phyloP scores from a whole-genome alignment of 345 rosid species.

The Eucalyptus dawsonii region DNA sequence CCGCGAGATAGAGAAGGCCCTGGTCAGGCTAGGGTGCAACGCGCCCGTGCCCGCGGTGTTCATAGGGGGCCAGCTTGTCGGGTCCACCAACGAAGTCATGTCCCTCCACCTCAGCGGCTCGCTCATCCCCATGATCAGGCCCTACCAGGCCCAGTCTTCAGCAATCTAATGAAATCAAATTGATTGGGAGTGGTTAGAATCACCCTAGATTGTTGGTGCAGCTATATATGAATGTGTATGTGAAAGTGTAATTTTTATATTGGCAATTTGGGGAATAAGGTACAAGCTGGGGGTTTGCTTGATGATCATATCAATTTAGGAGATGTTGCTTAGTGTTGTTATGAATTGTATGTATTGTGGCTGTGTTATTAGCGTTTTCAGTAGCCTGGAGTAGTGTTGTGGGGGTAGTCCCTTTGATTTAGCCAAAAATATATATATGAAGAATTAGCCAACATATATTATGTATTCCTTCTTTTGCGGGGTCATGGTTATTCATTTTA shows the following conservation, averaged over 20 bases:
- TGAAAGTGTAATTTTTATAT: background rate
- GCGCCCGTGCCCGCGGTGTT: constrained; percentile 67
- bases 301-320: background rate
- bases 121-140: constrained; percentile 51
- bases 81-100: constrained; percentile 83
- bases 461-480: background rate
- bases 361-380: background rate
- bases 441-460: background rate
- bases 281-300: background rate
- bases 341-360: background rate
- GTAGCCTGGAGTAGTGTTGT: background rate
- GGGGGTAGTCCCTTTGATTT: background rate
- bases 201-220: background rate
- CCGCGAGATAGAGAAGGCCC: constrained; percentile 68
- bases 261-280: background rate
- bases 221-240: background rate
- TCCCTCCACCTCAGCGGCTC: constrained; percentile 69
- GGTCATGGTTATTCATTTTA: background rate
- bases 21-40: constrained; percentile 49
- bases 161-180: background rate
- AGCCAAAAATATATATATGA: background rate
- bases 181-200: background rate
- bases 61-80: constrained; percentile 58
- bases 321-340: background rate
- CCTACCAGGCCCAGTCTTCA: constrained; percentile 29